Evolutionary conservation across 1,284 basidiomycete species (phyloP), one percentile per base, ranked within the genome.

Genomic region (Apiotrichum porosum): DNA sequence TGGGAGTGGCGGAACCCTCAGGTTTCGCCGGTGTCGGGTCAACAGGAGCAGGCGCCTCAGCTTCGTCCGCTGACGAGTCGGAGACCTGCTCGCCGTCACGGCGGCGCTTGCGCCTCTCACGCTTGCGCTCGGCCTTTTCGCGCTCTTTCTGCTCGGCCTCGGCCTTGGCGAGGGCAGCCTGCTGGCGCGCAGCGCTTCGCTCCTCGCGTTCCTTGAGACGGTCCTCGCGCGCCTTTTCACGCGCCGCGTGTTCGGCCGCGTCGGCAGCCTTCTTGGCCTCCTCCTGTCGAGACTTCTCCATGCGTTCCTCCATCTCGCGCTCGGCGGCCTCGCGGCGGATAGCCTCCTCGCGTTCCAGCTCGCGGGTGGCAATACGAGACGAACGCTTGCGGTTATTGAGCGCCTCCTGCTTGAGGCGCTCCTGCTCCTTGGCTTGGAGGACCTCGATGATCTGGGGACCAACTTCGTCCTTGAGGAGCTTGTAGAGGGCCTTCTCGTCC

Each of bases 371-470:
- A 42, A 80, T 75, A 17, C 78, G 75, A 17, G 74, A 74, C 19
- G 77, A 77, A 21, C 78, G 72, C 61, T 79, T 78, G 13, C 77
- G 72, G 49, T 74, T 75, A 49, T 71, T 67, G 42, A 77, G 59
- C 1, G 74, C 74, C 30, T 71, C 65, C 49, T 78, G 73, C 43
- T 75, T 62, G 13, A 73, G 60, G 0, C 65, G 57, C 57, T 75
- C 66, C 51, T 68, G 58, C 52, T 74, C 70, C 51, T 71, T 71
- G 22, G 52, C 62, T 64, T 37, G 15, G 10, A 77, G 62, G 6
- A 65, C 70, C 18, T 68, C 69, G 28, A 76, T 66, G 32, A 79
- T 70, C 15, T 62, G 65, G 0, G 78, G 77, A 10, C 73, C 64
- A 19, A 78, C 65, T 26, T 75, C 66, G 22, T 74, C 57, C 10